phyloP scores from a whole-genome alignment of 192 early-diverging fungal species.

The Backusella liffmaniae region DNA sequence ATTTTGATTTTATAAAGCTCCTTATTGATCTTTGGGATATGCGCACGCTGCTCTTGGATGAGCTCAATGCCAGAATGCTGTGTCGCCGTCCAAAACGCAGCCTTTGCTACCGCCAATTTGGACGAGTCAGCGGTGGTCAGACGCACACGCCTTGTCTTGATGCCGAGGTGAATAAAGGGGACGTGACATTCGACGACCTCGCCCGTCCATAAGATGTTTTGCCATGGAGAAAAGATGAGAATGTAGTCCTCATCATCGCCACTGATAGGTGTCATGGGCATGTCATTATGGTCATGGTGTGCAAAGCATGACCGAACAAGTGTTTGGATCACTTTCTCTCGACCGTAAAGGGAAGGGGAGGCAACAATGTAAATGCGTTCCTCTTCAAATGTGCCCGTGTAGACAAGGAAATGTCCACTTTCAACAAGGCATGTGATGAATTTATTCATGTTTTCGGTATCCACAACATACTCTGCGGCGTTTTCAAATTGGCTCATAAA shows the following conservation, averaged over 20 bases:
- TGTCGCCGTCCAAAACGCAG: slow-evolving; percentile 51
- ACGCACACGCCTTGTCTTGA: slow-evolving; percentile 57
- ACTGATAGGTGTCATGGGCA: background rate
- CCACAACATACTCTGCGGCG: slow-evolving; percentile 72
- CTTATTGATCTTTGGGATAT: slow-evolving; percentile 55
- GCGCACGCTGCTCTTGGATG: slow-evolving; percentile 54
- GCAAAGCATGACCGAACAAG: slow-evolving; percentile 31
- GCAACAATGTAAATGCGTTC: slow-evolving; percentile 75
- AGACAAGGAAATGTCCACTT: slow-evolving; percentile 73
- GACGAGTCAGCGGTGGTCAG: slow-evolving; percentile 51
- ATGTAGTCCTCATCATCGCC: slow-evolving; percentile 50
- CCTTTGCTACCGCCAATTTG: slow-evolving; percentile 40
- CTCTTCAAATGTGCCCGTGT: slow-evolving; percentile 66
- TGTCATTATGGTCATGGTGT: background rate
- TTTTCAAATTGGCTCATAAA: slow-evolving; percentile 62
- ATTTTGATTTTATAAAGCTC: slow-evolving; percentile 59
- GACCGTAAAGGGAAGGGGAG: slow-evolving; percentile 42
- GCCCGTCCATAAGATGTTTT: slow-evolving; percentile 57
- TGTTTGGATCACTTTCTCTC: slow-evolving; percentile 20
- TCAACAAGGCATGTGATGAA: slow-evolving; percentile 64
- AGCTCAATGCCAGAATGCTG: slow-evolving; percentile 43
- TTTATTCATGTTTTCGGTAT: slow-evolving; percentile 49
- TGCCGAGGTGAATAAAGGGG: slow-evolving; percentile 33
- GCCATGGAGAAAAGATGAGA: slow-evolving; percentile 58
- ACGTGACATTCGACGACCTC: slow-evolving; percentile 44